Base-by-base conservation (phyloP, 129 eudicot genomes). In the Flaveria trinervia region DNA sequence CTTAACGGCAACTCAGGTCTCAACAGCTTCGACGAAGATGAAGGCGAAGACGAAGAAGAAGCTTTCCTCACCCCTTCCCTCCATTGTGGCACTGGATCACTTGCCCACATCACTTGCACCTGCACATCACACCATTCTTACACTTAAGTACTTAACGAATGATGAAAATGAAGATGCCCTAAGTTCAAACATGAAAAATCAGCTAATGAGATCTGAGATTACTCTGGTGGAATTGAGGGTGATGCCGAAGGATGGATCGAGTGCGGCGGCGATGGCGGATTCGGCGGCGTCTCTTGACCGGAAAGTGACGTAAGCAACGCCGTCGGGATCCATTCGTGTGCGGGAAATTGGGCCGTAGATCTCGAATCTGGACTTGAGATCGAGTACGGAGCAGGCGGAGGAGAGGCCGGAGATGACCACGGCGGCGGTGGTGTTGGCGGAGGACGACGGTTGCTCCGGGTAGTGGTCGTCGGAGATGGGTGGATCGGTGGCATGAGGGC, bases 331-430 rank as follows among this genome's bases (percentile, higher is more conserved):
- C 87, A 93, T 80, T 30, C 96, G 89, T 17, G 94, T 90, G 11
- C 98, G 90, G 16, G 98, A 93, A n/a, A 93, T 90, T 4, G 96
- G 62, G 10, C 97, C 98, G 70, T 93, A 90, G 83, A 93, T 84
- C 81, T 93, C 92, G 82, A 93, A 93, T 46, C 96, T 78, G 26
- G 98, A 87, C 66, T 90, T 93, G 45, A 90, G 83, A 80, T 93
- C 96, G 26, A 90, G 82, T 49, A 93, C 87, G 4, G 97, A 93
- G 85, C 92, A 88, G 67, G 82, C 89, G 13, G 84, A 8, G 9
- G 97, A 88, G 13, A 93, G 79, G 44, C 98, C 98, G 30, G 84
- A 79, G 10, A 93, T 88, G 48, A 90, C 78, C 8, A 93, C 90
- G 0, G 89, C 87, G 30, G 84, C 46, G 73, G 79, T 82, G 71